Base-by-base conservation (phyloP, 2,329 filamentous ascomycete species). In the Exophiala viscosa region DNA sequence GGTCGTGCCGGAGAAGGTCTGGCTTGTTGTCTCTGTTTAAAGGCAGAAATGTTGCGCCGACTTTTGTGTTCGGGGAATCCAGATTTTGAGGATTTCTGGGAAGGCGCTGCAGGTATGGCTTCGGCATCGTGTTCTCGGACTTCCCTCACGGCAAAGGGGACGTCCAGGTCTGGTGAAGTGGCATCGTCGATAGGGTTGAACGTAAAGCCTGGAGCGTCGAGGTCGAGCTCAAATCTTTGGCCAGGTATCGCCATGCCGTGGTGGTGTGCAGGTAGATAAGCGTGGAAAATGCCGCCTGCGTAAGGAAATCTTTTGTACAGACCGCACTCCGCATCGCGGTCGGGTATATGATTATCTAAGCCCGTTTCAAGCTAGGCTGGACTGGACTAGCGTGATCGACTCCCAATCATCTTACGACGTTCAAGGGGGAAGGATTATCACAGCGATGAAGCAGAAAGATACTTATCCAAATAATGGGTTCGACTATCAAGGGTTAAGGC, bases 11-110 rank as follows among this genome's bases (percentile, higher is more conserved):
- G 23, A 9, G 14, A 6, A 15, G 32, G 57, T 34, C 50, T 50
- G 23, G 55, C 41, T 42, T 69, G 67, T 55, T 81, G 77, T 65
- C 84, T 81, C 64, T 88, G 84, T 67, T 90, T 95, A 74, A 96
- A 96, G 1, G 86, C 81, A 1, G 90, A 96, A 6, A 81, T 71
- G 52, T 81, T 80, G 50, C 76, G 78, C 60, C 91, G 84, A 67
- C 88, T 90, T 69, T 87, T 93, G 69, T 90, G 91, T 53, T 85
- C 83, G n/a, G 93, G 93, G 62, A 97, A 97, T 1, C 93, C 93
- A 10, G 81, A 84, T 15, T 76, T 73, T 8, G 84, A 81, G 35
- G 77, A 76, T 7, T 86, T 84, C 3, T 87, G 78, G 58, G 82
- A 84, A 17, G 82, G 76, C 4, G 72, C 66, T 31, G 72, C 62